phyloP scores from a whole-genome alignment of 23 red algal species.

The Chondrus crispus region DNA sequence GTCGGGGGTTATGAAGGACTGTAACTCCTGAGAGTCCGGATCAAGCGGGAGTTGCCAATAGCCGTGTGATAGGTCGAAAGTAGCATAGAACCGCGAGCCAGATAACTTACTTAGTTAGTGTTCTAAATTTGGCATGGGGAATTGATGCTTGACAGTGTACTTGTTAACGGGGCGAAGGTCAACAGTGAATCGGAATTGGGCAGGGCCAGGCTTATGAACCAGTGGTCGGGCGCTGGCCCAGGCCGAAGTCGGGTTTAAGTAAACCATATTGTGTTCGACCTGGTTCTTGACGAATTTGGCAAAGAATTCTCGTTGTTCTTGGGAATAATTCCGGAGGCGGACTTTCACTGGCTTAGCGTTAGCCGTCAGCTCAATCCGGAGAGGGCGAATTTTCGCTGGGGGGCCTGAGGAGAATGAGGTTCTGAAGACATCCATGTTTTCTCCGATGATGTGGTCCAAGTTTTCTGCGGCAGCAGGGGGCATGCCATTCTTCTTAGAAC shows the following conservation, averaged over 20 bases:
- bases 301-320: background rate
- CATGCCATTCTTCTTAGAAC: background rate
- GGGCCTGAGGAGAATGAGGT: background rate
- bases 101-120: background rate
- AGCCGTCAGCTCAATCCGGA: background rate
- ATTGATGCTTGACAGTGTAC: background rate
- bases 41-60: background rate
- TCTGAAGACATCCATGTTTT: background rate
- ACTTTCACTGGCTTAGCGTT: background rate
- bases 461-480: background rate
- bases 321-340: background rate
- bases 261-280: background rate
- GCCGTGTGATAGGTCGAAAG: background rate
- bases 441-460: background rate
- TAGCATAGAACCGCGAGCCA: background rate
- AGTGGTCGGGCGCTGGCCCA: background rate
- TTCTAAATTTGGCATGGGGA: background rate
- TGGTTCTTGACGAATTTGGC: background rate
- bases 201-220: background rate
- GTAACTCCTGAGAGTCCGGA: background rate
- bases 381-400: background rate
- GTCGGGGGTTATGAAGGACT: background rate
- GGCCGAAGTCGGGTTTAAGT: background rate
- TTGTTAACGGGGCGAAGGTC: background rate
- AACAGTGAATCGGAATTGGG: constrained; percentile 6